Evolutionary conservation across 179 eudicot species (phyloP).

Genomic region (Beta macrorhiza): DNA sequence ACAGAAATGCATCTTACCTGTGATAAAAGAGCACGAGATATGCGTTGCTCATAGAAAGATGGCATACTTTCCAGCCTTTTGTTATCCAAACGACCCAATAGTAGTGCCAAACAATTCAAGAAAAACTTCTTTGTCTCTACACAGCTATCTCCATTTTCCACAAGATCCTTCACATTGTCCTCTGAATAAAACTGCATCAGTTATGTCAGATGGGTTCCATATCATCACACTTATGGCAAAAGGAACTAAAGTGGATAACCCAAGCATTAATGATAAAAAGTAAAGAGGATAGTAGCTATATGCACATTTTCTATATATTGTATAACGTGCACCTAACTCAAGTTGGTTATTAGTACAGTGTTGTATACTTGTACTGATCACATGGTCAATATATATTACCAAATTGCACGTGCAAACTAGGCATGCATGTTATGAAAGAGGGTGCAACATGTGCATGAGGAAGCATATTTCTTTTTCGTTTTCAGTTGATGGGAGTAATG

Average conservation of each 20-base stretch:
- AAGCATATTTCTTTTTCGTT: not conserved
- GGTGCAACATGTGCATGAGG: not conserved
- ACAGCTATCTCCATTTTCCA: constrained; percentile 48
- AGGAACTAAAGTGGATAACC: not conserved
- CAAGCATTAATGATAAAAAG: not conserved
- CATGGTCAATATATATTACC: not conserved
- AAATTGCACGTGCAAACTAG: not conserved
- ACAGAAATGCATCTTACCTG: constrained; percentile 43
- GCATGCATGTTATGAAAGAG: not conserved
- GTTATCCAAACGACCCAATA: constrained; percentile 56
- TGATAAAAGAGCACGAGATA: constrained; percentile 51
- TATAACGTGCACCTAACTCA: not conserved
- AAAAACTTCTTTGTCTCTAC: constrained; percentile 63
- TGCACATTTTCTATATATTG: not conserved
- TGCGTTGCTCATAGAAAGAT: constrained; percentile 48
- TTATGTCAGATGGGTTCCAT: constrained; percentile 10
- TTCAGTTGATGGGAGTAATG: not conserved
- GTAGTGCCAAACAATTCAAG: constrained; percentile 67
- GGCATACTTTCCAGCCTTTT: constrained; percentile 50
- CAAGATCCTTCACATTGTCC: constrained; percentile 34
- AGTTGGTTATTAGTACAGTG: too few relatives aligned
- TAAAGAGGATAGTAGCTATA: not conserved
- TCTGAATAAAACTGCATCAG: constrained; percentile 62
- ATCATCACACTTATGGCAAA: not conserved
- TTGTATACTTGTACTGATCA: not conserved